Conservation (phyloP, 352 stramenopile species). For the Thalassiosira mediterranea region DNA sequence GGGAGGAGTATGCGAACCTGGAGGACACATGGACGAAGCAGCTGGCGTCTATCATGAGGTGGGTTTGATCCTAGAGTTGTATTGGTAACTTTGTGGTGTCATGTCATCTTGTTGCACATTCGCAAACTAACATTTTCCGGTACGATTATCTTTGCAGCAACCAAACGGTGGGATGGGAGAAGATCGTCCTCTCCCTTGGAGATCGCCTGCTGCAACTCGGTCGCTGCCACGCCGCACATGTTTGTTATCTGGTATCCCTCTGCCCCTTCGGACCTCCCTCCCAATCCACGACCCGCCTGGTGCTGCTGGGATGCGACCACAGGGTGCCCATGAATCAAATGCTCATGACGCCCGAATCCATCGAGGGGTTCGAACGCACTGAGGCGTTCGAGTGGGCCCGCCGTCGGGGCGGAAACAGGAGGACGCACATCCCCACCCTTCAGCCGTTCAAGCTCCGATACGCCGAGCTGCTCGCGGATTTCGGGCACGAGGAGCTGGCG, state of each 20-base stretch:
- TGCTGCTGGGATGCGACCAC: slow-evolving; percentile 77
- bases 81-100: neutral
- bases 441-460: slow-evolving; percentile 83
- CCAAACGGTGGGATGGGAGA: slow-evolving; percentile 74
- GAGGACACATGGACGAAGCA: slow-evolving; percentile 70
- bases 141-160: slow-evolving; percentile 80
- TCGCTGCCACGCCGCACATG: slow-evolving; percentile 70
- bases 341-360: slow-evolving; percentile 62
- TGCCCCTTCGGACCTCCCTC: slow-evolving; percentile 56
- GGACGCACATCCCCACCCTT: slow-evolving; percentile 69
- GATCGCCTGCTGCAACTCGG: slow-evolving; percentile 68
- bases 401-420: slow-evolving; percentile 66
- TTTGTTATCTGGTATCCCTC: slow-evolving; percentile 82
- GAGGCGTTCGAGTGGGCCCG: slow-evolving; percentile 87
- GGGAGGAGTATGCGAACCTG: slow-evolving; percentile 48
- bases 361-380: slow-evolving; percentile 69
- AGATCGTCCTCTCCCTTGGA: slow-evolving; percentile 73
- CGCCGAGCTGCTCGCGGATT: slow-evolving; percentile 76
- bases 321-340: slow-evolving; percentile 28
- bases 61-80: neutral
- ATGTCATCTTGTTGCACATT: neutral
- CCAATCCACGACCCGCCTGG: slow-evolving; percentile 48
- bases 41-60: slow-evolving; percentile 62
- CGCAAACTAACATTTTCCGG: too few relatives aligned
- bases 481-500: slow-evolving; percentile 61